Evolutionary conservation across 768 basidiomycete species (phyloP), one percentile per base, ranked within the genome.

Genomic region (Scleroderma bovista): DNA sequence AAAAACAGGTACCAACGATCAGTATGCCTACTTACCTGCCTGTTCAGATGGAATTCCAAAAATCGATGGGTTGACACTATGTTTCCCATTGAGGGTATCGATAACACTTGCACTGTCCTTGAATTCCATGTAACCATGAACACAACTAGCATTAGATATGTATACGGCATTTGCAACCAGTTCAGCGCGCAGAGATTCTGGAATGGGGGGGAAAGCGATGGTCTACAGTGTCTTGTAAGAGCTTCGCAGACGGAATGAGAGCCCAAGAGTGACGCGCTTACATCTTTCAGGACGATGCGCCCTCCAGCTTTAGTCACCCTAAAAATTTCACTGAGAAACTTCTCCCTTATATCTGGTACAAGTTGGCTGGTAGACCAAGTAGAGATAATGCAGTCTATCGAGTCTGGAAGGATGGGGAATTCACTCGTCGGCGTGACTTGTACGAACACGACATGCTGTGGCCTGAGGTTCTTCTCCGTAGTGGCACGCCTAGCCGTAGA

Each of bases 301-400:
- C 82, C 81, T 45, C 79, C 79, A 9, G 77, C 74, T 59, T 76
- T 81, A 42, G 84, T 65, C 3, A 81, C 67, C 11, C 81, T 67
- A 44, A 71, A 60, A 0, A 69, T 64, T 51, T 84, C 81, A 37
- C 71, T 70, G 43, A 80, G 58, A 6, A 76, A 55, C n/a, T 46
- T 60, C 4, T 55, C 60, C 54, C 78, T 81, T 2, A 71, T 74
- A 13, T 1, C 20, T 15, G 5, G 41, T 12, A 65, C 59, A 0
- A 47, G 47, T 0, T 78, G 74, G 6, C 81, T 55, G 2, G 79
- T 60, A 3, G 80, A 78, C 47, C 80, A 81, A 58, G 80, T 83
- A 6, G 79, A 80, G 6, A 81, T 53, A 15, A 84, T 64, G 50
- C 77, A 81, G 53, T 83, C 78, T 16, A 81, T 69, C 0, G 78